A percentile compares a stretch with the other conserved stretches of the same genome.
phyloP scores from a whole-genome alignment of 2,329 filamentous ascomycete species.

The Fusarium sp. region DNA sequence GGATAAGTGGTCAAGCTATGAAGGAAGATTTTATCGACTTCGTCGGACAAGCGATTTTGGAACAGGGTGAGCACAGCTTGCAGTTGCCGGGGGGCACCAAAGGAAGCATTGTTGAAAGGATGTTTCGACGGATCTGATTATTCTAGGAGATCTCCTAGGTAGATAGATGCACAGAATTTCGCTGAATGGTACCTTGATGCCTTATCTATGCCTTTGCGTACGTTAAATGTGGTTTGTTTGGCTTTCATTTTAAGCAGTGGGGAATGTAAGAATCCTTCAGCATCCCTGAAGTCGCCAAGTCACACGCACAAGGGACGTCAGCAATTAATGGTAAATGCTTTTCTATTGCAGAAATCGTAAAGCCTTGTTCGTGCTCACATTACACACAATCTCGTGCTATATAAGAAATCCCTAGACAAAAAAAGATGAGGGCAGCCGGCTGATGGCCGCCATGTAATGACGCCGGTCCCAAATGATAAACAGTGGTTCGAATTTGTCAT shows the following conservation, averaged over 20 bases:
- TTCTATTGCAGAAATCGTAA: constrained; percentile 42
- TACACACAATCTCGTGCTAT: constrained; percentile 41
- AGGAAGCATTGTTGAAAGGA: background rate
- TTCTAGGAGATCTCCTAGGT: constrained; percentile 8
- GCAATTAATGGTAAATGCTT: constrained; percentile 33
- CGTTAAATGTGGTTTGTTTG: background rate
- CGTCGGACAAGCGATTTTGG: background rate
- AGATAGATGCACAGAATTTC: constrained; percentile 11
- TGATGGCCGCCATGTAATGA: constrained; percentile 41
- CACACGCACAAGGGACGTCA: background rate
- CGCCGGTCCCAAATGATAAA: constrained; percentile 41
- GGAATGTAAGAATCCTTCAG: background rate
- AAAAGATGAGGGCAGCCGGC: constrained; percentile 37
- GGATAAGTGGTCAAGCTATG: background rate
- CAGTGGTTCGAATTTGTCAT: constrained; percentile 35
- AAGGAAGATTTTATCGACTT: background rate
- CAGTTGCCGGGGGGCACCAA: background rate
- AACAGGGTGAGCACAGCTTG: background rate
- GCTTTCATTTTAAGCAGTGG: no score
- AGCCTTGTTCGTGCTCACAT: constrained; percentile 37
- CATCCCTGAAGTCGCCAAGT: background rate
- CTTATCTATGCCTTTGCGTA: background rate
- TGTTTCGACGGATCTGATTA: background rate
- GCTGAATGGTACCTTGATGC: background rate
- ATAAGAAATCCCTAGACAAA: constrained; percentile 26